Evolutionary conservation across 306 rosid genomes (phyloP).

Genomic region (Crataegus laevigata): DNA sequence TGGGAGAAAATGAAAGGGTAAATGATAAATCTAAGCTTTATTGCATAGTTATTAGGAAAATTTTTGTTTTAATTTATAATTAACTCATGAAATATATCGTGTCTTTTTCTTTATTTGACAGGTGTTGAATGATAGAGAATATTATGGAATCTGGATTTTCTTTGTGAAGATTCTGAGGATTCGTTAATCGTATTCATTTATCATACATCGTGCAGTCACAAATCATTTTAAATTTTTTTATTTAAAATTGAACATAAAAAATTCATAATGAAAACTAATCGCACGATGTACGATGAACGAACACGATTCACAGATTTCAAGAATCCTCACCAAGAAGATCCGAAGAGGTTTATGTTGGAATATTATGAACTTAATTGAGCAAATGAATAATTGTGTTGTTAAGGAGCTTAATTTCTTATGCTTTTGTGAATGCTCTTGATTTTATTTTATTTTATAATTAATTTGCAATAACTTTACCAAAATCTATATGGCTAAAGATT

Average conservation of each 20-base stretch:
- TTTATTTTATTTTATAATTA: background rate
- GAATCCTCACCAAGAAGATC: too few relatives aligned
- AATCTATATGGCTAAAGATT: background rate
- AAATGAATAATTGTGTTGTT: background rate
- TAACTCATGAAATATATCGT: background rate
- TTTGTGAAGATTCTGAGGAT: too few relatives aligned
- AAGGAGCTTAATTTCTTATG: background rate
- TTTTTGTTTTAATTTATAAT: background rate
- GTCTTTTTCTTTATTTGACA: background rate
- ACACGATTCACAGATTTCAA: too few relatives aligned
- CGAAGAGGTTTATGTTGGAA: background rate
- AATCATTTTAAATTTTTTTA: too few relatives aligned
- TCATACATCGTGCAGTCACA: too few relatives aligned
- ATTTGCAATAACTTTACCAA: background rate
- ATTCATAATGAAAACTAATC: too few relatives aligned
- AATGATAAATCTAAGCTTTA: background rate
- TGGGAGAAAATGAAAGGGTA: background rate
- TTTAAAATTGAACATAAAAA: too few relatives aligned
- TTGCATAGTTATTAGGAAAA: background rate
- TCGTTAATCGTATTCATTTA: too few relatives aligned
- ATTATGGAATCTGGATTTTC: background rate
- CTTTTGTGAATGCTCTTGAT: background rate
- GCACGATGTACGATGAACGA: too few relatives aligned
- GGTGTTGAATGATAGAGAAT: background rate
- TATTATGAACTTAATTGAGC: background rate